Evolutionary conservation across 2,329 filamentous ascomycete species (phyloP), one percentile per base, ranked within the genome.

Genomic region (Spiromastix sp.): DNA sequence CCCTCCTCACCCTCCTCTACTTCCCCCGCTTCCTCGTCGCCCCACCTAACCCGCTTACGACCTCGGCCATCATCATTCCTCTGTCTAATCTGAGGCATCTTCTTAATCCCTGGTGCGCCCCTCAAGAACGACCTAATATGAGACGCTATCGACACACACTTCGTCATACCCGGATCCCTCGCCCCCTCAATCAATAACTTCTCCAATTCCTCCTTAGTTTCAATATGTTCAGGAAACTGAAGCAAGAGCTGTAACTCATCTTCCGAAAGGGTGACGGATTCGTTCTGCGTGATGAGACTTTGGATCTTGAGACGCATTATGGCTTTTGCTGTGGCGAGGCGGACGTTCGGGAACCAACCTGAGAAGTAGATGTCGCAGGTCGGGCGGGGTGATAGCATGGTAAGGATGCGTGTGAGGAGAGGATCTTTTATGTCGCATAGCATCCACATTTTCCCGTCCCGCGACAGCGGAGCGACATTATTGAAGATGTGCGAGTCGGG

Each of bases 371-470:
- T 56, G 44, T 82, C 77, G 56, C 75, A 82, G 7, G 64, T 61
- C 0, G 63, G 52, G 4, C 77, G 70, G 3, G 62, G 52, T 4
- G 75, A 67, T 0, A 77, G 67, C 0, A 74, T 72, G 13, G 77
- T 70, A 25, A 94, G 68, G 3, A 95, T 63, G 8, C 66, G 57
- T 1, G 66, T 63, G 1, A 96, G 66, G 1, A 87, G 52, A 0
- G 85, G 83, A 49, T 96, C 89, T 0, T 76, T 81, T 36, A 96
- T 80, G 56, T 98, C 91, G 61, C 86, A 93, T 17, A 93, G 73
- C 65, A 96, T 91, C 81, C 86, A 98, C 32, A 91, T 79, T 50
- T 91, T 91, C 25, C 86, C 86, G 50, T 94, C 86, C 1, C 74
- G 72, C 11, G 76, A 75, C 36, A 89, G 75, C 2, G 71, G 60